A percentile compares a stretch with the other conserved stretches of the same genome.
phyloP scores from a whole-genome alignment of 106 monocot species.

The Apostasia ramifera region DNA sequence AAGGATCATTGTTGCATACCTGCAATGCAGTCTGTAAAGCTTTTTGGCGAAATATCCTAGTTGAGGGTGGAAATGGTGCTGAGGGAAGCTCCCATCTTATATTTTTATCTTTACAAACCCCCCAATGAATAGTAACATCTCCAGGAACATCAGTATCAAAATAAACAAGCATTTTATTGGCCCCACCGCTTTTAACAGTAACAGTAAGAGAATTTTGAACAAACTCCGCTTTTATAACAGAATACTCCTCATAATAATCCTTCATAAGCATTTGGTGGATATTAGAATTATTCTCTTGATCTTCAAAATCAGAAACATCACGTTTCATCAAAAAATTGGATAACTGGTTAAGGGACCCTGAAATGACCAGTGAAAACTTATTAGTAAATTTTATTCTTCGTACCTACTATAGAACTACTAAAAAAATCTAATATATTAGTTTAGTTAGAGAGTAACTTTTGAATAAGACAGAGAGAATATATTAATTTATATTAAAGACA shows the following conservation, averaged over 20 bases:
- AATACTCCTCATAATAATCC: constrained; percentile 59
- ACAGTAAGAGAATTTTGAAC: constrained; percentile 62
- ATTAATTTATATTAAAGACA: no score
- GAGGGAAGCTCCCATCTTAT: constrained; percentile 77
- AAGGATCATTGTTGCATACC: constrained; percentile 27
- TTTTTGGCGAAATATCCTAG: constrained; percentile 59
- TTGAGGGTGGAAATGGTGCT: constrained; percentile 62
- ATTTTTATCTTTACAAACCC: constrained; percentile 55
- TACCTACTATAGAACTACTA: no score
- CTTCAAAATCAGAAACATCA: constrained; percentile 27
- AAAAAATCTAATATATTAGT: no score
- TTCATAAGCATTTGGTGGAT: constrained; percentile 11
- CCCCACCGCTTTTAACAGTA: constrained; percentile 42
- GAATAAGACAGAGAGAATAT: no score
- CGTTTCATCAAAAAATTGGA: constrained; percentile 53
- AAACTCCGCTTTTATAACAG: constrained; percentile 52
- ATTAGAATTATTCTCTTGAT: constrained; percentile 11
- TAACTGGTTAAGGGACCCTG: constrained; percentile 61
- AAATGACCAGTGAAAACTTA: constrained; percentile 5
- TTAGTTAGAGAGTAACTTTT: no score
- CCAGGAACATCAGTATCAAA: constrained; percentile 90
- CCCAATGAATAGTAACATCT: constrained; percentile 85
- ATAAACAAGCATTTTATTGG: constrained; percentile 48
- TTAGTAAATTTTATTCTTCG: not conserved
- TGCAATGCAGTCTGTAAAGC: constrained; percentile 81